Conservation (phyloP, 2,329 filamentous ascomycete species). For the Lasiodiplodia sp. region DNA sequence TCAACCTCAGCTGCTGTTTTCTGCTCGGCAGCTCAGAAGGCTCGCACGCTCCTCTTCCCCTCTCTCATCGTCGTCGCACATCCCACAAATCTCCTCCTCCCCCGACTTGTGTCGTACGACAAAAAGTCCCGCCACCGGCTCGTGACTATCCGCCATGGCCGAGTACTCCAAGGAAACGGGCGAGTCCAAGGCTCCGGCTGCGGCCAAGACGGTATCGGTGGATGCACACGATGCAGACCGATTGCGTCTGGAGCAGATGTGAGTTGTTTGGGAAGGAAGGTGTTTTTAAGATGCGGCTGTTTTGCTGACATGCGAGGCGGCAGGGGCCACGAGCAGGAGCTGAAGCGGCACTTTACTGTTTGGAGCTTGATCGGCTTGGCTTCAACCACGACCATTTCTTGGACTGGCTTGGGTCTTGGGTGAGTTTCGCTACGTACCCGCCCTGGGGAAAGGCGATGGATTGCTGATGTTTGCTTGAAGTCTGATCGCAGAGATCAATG, state of each 20-base stretch:
- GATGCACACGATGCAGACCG: constrained; percentile 23
- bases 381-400: constrained; percentile 32
- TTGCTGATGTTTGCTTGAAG: constrained; percentile 2
- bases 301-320: neutral
- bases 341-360: constrained; percentile 29
- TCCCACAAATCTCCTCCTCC: neutral
- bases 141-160: constrained; percentile 2
- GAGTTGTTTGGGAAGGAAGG: neutral
- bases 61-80: neutral
- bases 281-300: neutral
- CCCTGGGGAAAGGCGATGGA: neutral
- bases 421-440: neutral
- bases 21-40: neutral
- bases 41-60: neutral
- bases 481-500: constrained; percentile 30
- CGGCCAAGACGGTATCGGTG: constrained; percentile 11
- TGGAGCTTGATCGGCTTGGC: constrained; percentile 30
- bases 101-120: neutral
- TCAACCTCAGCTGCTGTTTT: neutral
- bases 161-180: neutral
- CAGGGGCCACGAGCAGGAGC: constrained; percentile 30
- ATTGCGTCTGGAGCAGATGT: constrained; percentile 29
- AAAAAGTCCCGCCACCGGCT: too few species aligned
- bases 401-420: constrained; percentile 32
- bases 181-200: constrained; percentile 25